A percentile compares a stretch with the other conserved stretches of the same genome.
Conservation (phyloP, 1,284 basidiomycete genomes). For the Trametes sp. region DNA sequence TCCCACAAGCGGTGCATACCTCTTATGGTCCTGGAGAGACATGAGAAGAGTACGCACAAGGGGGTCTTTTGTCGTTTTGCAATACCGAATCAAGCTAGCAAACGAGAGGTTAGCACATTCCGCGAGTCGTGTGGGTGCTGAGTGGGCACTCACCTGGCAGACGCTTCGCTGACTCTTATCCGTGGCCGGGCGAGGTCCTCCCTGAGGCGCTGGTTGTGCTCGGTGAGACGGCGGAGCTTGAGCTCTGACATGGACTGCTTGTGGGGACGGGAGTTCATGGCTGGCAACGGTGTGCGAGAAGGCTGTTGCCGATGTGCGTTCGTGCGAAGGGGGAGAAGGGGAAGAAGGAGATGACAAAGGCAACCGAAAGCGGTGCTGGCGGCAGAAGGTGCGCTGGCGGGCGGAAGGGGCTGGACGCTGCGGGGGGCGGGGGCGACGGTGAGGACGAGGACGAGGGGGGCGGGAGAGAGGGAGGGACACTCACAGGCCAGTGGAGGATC, state of each 20-base stretch:
- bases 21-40: not conserved
- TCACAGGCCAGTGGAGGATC: slow-evolving; percentile 30
- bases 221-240: slow-evolving; percentile 90
- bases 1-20: slow-evolving; percentile 9
- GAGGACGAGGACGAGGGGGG: not conserved
- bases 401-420: slow-evolving; percentile 27
- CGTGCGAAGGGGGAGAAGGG: slow-evolving; percentile 17
- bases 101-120: not conserved
- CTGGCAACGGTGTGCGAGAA: slow-evolving; percentile 25
- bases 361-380: slow-evolving; percentile 9
- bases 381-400: slow-evolving; percentile 19
- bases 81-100: slow-evolving; percentile 83
- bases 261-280: slow-evolving; percentile 68
- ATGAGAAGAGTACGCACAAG: slow-evolving; percentile 49
- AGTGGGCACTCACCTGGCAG: slow-evolving; percentile 71
- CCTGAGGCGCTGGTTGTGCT: slow-evolving; percentile 91
- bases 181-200: slow-evolving; percentile 92
- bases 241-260: slow-evolving; percentile 96
- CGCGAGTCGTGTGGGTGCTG: slow-evolving; percentile 1
- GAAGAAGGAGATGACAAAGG: slow-evolving; percentile 21
- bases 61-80: slow-evolving; percentile 40
- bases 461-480: slow-evolving; percentile 14
- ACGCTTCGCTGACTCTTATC: slow-evolving; percentile 91
- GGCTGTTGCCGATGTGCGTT: slow-evolving; percentile 8
- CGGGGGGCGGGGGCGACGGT: slow-evolving; percentile 1